phyloP scores from a whole-genome alignment of 805 yeast species.

The Ogataea dorogensis region DNA sequence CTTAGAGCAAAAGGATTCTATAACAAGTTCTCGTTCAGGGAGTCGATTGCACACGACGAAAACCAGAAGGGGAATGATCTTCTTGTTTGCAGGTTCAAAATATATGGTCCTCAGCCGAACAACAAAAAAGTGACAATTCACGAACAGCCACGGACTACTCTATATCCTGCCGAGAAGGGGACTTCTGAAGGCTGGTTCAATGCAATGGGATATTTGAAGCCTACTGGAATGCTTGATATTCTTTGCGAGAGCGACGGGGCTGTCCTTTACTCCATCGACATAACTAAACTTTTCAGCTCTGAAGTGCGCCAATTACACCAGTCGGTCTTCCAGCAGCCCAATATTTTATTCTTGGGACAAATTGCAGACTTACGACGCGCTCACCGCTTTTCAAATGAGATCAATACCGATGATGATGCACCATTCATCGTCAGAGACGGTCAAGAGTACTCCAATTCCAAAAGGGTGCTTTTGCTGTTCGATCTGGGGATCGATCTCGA shows the following conservation, averaged over 20 bases:
- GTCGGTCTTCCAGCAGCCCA: constrained; percentile 58
- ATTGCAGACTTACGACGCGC: constrained; percentile 51
- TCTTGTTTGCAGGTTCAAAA: constrained; percentile 61
- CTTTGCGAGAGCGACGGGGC: constrained; percentile 65
- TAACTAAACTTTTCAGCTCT: constrained; percentile 49
- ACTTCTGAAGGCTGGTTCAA: constrained; percentile 64
- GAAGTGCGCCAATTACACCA: constrained; percentile 66
- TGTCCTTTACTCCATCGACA: constrained; percentile 55
- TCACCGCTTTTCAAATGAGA: constrained; percentile 34
- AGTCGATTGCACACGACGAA: constrained; percentile 26
- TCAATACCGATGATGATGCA: constrained; percentile 13
- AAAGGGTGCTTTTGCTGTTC: constrained; percentile 54
- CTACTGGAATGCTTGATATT: constrained; percentile 61
- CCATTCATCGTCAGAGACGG: constrained; percentile 10
- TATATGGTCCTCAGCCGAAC: constrained; percentile 60
- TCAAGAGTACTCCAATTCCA: constrained; percentile 13
- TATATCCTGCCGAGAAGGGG: constrained; percentile 23
- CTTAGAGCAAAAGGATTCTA: constrained; percentile 45
- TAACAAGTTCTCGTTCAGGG: constrained; percentile 47
- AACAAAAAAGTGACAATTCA: constrained; percentile 36
- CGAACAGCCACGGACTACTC: constrained; percentile 19
- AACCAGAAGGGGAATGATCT: constrained; percentile 34
- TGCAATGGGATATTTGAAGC: constrained; percentile 66
- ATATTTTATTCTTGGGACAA: constrained; percentile 57
- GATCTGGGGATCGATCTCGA: constrained; percentile 69